These are phyloP conservation scores for Verticillium tricorpus DNA, from an alignment of 2,329 filamentous ascomycete species.

Conservation along the genomic window DNA sequence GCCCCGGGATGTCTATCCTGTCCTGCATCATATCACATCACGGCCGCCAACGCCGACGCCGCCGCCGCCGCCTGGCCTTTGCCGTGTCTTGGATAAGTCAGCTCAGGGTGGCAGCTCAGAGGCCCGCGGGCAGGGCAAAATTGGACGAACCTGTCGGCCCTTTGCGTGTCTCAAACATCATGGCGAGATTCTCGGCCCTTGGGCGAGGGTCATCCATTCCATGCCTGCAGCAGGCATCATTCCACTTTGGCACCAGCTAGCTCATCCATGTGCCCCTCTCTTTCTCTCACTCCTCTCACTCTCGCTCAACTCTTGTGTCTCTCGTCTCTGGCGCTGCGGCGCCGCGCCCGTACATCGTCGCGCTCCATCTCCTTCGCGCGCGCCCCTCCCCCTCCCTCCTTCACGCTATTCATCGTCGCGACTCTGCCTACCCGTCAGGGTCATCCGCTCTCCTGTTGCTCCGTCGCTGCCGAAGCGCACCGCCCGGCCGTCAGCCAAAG, in stretches of 20 bases:
- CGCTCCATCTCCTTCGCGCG: neutral
- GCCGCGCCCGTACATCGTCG: neutral
- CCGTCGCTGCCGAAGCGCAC: neutral
- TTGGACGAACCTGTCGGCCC: slow-evolving; percentile 2
- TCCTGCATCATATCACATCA: neutral
- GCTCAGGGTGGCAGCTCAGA: neutral
- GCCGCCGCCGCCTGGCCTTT: neutral
- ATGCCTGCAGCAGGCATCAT: neutral
- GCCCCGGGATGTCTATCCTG: neutral
- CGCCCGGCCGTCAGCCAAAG: neutral
- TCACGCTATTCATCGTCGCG: neutral
- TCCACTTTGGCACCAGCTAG: neutral
- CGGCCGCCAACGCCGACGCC: neutral
- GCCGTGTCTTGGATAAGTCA: neutral
- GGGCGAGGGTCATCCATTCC: slow-evolving; percentile 2
- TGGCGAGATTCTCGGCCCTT: slow-evolving; percentile 6
- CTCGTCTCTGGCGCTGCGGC: neutral
- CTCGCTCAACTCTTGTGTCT: no score
- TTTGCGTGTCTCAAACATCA: slow-evolving; percentile 5
- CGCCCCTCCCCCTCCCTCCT: neutral
- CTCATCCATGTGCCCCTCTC: neutral
- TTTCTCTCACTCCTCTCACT: no score
- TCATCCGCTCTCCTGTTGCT: no score
- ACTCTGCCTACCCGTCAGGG: neutral
- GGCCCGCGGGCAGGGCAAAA: neutral